A percentile compares a stretch with the other conserved stretches of the same genome.
Evolutionary conservation across 139 green algal genomes (phyloP).

Genomic region (Axilococcus clingmanii): DNA sequence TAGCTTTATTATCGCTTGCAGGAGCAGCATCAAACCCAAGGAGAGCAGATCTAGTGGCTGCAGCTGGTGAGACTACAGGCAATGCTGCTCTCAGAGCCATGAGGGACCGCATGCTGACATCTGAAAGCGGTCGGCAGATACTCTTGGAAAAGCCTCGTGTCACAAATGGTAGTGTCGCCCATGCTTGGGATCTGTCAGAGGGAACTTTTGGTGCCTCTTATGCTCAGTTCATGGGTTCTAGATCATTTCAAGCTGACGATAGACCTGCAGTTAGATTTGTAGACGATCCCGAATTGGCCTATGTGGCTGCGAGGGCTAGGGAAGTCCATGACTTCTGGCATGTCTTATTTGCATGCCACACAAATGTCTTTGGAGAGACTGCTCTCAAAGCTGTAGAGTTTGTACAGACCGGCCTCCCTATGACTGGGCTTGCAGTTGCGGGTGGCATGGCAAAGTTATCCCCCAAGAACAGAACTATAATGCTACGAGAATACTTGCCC

Average conservation of each 20-base stretch:
- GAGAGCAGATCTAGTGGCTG: slow-evolving; percentile 74
- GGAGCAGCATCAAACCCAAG: slow-evolving; percentile 42
- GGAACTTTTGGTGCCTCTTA: slow-evolving; percentile 83
- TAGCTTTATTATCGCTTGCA: slow-evolving; percentile 44
- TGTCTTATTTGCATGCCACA: slow-evolving; percentile 86
- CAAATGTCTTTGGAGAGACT: slow-evolving; percentile 87
- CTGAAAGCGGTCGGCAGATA: slow-evolving; percentile 45
- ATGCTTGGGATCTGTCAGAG: slow-evolving; percentile 42
- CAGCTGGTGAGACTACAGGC: slow-evolving; percentile 65
- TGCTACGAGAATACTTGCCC: slow-evolving; percentile 60
- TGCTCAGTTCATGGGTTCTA: slow-evolving; percentile 75
- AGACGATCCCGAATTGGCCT: slow-evolving; percentile 88
- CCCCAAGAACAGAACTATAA: slow-evolving; percentile 41
- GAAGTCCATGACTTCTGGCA: slow-evolving; percentile 97
- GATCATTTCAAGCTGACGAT: slow-evolving; percentile 75
- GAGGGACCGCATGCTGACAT: slow-evolving; percentile 54
- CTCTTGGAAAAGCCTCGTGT: slow-evolving; percentile 66
- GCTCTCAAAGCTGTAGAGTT: slow-evolving; percentile 92
- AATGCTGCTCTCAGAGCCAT: slow-evolving; percentile 41
- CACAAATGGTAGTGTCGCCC: slow-evolving; percentile 38
- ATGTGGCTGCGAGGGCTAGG: slow-evolving; percentile 62
- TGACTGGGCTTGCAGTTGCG: slow-evolving; percentile 74
- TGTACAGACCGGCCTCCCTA: slow-evolving; percentile 91
- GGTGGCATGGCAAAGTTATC: slow-evolving; percentile 48
- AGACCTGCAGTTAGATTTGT: slow-evolving; percentile 81